Evolutionary conservation across 2,329 filamentous ascomycete genomes (phyloP), one percentile per base, ranked within the genome.

Genomic region (Emmonsiellopsis sp.): DNA sequence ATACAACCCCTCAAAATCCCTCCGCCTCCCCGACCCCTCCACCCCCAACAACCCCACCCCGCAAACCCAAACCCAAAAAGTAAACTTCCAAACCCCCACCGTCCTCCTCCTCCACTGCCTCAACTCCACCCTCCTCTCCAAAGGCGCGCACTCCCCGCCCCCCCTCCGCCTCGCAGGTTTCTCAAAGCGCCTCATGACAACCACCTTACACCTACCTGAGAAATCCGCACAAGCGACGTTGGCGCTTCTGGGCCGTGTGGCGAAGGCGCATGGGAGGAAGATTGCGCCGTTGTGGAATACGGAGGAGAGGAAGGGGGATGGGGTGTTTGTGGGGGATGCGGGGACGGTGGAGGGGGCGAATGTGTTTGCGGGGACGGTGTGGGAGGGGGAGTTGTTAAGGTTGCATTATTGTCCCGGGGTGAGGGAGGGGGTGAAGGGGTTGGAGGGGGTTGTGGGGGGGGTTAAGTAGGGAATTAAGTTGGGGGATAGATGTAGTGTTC

Each of bases 51-150:
- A 58, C 68, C 55, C 62, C 73, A 52, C 64, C 37, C 45, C 59
- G 57, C 10, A 51, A 43, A 42, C 56, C 37, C 40, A 44, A 30
- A 37, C 49, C 48, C 84, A 83, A 67, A 93, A 87, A 69, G 83
- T 98, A 73, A 97, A 98, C 73, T 84, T 96, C 53, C 87, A 95
- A 65, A 98, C 93, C 0, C 95, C 91, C 0, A 93, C 91, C 2
- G 90, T 96, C 15, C 84, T 98, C 30, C 82, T 98, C 51, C 80
- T 97, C 57, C 87, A 91, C 58, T 93, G 89, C 50, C 78, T 98
- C 5, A 87, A 88, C 5, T 85, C 86, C 2, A 82, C 91, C 34
- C 82, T 98, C 16, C 78, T 95, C 0, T 89, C 92, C 74, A 82
- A 46, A 82, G 85, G 72, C 81, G 86, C 69, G 77, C 89, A 63